phyloP scores from a whole-genome alignment of 116 monocot genomes.

The Cymodocea nodosa region DNA sequence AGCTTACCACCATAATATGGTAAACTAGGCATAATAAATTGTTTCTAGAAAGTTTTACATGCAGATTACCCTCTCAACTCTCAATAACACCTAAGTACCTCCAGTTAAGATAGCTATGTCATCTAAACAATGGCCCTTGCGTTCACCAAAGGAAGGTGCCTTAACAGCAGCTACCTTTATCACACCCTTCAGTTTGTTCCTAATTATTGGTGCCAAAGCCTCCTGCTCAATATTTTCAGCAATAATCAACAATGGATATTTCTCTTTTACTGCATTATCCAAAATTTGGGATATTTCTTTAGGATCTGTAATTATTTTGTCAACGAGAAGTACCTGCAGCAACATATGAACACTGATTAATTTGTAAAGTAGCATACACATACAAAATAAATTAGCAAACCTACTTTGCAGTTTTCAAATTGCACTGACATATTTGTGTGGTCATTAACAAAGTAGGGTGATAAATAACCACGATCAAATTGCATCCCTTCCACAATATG shows the following conservation, averaged over 20 bases:
- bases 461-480: conserved; percentile 81
- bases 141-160: conserved; percentile 85
- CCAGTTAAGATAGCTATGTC: conserved; percentile 83
- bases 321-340: conserved; percentile 74
- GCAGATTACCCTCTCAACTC: neutral
- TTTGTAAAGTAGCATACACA: neutral
- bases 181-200: conserved; percentile 77
- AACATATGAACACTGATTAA: neutral
- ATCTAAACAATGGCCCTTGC: conserved; percentile 74
- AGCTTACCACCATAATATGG: neutral
- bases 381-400: neutral
- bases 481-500: conserved; percentile 83
- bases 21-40: neutral
- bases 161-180: conserved; percentile 71
- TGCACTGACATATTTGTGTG: conserved; percentile 51
- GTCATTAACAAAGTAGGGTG: conserved; percentile 76
- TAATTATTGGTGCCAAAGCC: conserved; percentile 58
- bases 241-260: conserved; percentile 68
- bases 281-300: conserved; percentile 61
- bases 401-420: conserved; percentile 61
- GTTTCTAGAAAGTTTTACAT: neutral
- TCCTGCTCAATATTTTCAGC: conserved; percentile 66
- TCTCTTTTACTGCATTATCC: conserved; percentile 67
- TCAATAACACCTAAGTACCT: conserved; percentile 37
- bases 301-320: conserved; percentile 66